Conservation (phyloP, 768 basidiomycete species). For the Amanita subjunquillea region DNA sequence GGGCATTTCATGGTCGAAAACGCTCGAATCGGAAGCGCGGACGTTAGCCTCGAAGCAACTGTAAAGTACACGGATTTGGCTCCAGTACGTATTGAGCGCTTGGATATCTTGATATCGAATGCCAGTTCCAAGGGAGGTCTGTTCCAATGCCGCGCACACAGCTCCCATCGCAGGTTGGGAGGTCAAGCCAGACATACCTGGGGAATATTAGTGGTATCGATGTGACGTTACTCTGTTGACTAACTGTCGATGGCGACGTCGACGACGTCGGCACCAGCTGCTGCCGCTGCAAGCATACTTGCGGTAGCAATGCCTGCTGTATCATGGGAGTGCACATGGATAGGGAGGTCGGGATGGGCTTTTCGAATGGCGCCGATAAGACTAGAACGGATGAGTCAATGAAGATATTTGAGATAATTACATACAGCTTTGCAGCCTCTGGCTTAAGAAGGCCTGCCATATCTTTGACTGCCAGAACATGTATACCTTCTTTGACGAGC, state of each 20-base stretch:
- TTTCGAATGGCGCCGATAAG: conserved; percentile 91
- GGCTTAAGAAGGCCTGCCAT: conserved; percentile 98
- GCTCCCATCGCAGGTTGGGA: conserved; percentile 99
- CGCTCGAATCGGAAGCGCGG: conserved; percentile 92
- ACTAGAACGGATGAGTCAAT: conserved; percentile 24
- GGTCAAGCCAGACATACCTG: conserved; percentile 96
- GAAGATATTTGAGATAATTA: not conserved
- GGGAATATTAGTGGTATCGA: conserved; percentile 8
- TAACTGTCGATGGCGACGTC: conserved; percentile 97
- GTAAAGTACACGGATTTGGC: conserved; percentile 92
- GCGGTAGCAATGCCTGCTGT: conserved; percentile 97
- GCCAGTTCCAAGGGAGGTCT: conserved; percentile 87
- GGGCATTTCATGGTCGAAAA: conserved; percentile 99
- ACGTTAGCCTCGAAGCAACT: conserved; percentile 98
- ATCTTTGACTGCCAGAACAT: conserved; percentile 96
- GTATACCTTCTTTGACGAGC: conserved; percentile 90
- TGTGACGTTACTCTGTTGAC: conserved; percentile 17
- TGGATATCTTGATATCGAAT: conserved; percentile 97
- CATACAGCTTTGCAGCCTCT: conserved; percentile 78
- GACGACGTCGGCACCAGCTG: conserved; percentile 96
- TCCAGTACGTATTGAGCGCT: conserved; percentile 96
- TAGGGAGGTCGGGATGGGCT: conserved; percentile 94
- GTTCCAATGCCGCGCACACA: conserved; percentile 88
- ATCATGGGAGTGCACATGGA: conserved; percentile 99
- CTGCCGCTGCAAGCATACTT: conserved; percentile 93